A percentile compares a stretch with the other conserved stretches of the same genome.
Conservation (phyloP, 176 grass and related monocot species). For the Aegilops tauschii region DNA sequence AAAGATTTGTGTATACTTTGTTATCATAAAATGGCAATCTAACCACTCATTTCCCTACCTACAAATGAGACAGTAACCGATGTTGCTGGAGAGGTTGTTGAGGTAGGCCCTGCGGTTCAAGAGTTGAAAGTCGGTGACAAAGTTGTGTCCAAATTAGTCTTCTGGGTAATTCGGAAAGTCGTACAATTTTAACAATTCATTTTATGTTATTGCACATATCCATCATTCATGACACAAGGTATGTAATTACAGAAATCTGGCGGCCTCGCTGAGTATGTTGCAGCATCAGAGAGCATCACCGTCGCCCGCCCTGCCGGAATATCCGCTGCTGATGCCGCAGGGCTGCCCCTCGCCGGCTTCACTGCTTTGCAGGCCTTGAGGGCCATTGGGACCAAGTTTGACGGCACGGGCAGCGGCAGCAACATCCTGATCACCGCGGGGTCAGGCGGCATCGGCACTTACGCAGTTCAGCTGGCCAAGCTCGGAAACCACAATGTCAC, state of each 20-base stretch:
- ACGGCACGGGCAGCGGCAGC: not conserved
- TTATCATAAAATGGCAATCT: no score
- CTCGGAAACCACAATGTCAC: not conserved
- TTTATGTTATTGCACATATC: no score
- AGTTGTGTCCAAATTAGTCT: conserved; percentile 31
- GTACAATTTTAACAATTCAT: not conserved
- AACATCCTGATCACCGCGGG: not conserved
- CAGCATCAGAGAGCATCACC: conserved; percentile 9
- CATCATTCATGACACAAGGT: not conserved
- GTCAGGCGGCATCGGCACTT: not conserved
- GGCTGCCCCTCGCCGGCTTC: conserved; percentile 27
- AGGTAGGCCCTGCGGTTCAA: conserved; percentile 25
- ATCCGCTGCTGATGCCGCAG: conserved; percentile 32
- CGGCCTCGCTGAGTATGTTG: conserved; percentile 49
- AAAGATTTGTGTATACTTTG: no score
- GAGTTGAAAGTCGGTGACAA: conserved; percentile 43
- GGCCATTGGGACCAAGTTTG: not conserved
- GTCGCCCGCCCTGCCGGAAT: conserved; percentile 10
- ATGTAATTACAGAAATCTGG: conserved; percentile 12
- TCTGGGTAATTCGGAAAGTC: not conserved
- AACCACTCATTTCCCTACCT: no score
- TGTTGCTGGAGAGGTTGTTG: conserved; percentile 37
- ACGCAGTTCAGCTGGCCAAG: not conserved
- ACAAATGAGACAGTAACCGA: conserved; percentile 24
- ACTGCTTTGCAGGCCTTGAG: conserved; percentile 40